A percentile compares a stretch with the other conserved stretches of the same genome.
These are phyloP conservation scores for Xylariaceae sp. DNA, from an alignment of 2,329 filamentous ascomycete genomes.

Conservation along the genomic window DNA sequence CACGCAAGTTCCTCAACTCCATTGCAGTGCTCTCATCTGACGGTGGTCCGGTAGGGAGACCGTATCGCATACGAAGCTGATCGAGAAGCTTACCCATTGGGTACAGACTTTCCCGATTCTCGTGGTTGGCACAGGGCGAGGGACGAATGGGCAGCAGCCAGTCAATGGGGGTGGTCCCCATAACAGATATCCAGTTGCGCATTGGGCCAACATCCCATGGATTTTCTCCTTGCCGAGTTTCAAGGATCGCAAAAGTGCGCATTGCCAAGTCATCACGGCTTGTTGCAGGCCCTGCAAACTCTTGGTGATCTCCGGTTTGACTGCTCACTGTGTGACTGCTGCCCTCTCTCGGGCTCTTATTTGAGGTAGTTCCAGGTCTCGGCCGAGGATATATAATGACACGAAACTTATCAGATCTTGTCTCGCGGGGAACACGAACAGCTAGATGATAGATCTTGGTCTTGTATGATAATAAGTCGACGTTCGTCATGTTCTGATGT, in stretches of 20 bases:
- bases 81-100: constrained; percentile 62
- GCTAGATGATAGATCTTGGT: constrained; percentile 70
- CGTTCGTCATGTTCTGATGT: constrained; percentile 74
- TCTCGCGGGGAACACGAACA: constrained; percentile 60
- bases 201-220: constrained; percentile 75
- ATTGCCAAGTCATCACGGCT: constrained; percentile 47
- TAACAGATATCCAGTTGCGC: constrained; percentile 73
- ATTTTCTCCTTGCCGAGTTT: constrained; percentile 72
- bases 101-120: constrained; percentile 64
- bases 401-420: constrained; percentile 42
- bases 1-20: constrained; percentile 31
- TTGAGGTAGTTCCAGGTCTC: constrained; percentile 17
- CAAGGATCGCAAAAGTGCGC: constrained; percentile 76
- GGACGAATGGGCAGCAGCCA: constrained; percentile 77
- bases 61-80: constrained; percentile 47
- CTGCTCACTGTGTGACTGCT: constrained; percentile 12
- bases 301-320: constrained; percentile 5
- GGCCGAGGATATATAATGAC: constrained; percentile 60
- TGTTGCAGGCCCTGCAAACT: constrained; percentile 15
- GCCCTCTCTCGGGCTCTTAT: constrained; percentile 1
- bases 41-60: constrained; percentile 27
- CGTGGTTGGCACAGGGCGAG: constrained; percentile 72
- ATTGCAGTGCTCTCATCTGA: constrained; percentile 23
- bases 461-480: constrained; percentile 69
- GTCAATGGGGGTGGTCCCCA: constrained; percentile 69